Base-by-base conservation (phyloP, 2,329 filamentous ascomycete species). In the Fusarium penzigii region DNA sequence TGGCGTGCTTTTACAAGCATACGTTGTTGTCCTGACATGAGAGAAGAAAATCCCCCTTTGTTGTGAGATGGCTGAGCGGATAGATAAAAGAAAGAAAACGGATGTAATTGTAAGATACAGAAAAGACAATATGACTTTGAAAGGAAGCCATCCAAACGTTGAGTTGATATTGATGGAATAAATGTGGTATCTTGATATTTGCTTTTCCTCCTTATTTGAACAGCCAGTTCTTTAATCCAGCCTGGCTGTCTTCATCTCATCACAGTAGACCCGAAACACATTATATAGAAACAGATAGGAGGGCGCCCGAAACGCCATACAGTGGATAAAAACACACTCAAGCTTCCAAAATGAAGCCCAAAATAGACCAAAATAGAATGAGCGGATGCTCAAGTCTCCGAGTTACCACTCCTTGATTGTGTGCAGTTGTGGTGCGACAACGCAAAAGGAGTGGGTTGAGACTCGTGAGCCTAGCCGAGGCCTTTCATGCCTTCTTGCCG, bases 401-500 rank as follows among this genome's bases (percentile, higher is more conserved):
- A 25, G 20, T 25, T 25, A 25, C 20, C 20, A 25, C 20, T 25
- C 20, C 7, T 25, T 25, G 20, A 7, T 25, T 25, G 20, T 25
- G 20, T 25, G 20, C 7, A 25, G 20, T 25, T 7, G 7, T 4
- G 20, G 20, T 25, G 20, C 20, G 20, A 7, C 20, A 25, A 25
- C 44, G 39, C 16, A 44, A 42, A 6, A 16, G 39, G 36, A 29
- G 12, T 14, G 29, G 12, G 6, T 29, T 29, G 13, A 42, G 42
- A 32, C 32, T 29, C 20, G 16, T 32, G 13, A 44, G 36, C 12
- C 20, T 25, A 4, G 7, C 20, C 20, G 7, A 25, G 20, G n/a
- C 45, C 44, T 39, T 44, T 64, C 73, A 75, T 7, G 67, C 66
- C 71, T 77, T 79, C 70, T 78, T 81, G 59, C 73, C 71, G 51